phyloP scores from a whole-genome alignment of 2,329 filamentous ascomycete species.

The Davidsoniella australis region DNA sequence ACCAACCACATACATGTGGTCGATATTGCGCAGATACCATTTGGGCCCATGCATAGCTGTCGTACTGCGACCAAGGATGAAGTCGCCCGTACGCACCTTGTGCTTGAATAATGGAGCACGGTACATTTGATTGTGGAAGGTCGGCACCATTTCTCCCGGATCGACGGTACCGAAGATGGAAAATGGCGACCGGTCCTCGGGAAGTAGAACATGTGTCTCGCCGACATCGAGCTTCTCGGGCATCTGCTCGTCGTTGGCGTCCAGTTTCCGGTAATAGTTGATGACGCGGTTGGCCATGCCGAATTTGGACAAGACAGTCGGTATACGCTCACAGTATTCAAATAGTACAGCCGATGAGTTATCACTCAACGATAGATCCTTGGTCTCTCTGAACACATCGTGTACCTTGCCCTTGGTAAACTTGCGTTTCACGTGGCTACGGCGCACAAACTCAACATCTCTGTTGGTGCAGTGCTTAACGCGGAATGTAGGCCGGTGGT shows the following conservation, averaged over 20 bases:
- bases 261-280: conserved; percentile 87
- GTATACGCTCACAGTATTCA: conserved; percentile 90
- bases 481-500: conserved; percentile 64
- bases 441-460: conserved; percentile 54
- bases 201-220: conserved; percentile 72
- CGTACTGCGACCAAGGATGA: conserved; percentile 66
- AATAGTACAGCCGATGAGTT: conserved; percentile 78
- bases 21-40: conserved; percentile 77
- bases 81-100: conserved; percentile 59
- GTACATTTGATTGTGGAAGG: conserved; percentile 90
- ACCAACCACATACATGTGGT: conserved; percentile 79
- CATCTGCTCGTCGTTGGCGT: conserved; percentile 51
- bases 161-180: conserved; percentile 88
- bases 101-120: conserved; percentile 88
- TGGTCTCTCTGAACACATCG: conserved; percentile 62
- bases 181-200: conserved; percentile 91
- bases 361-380: conserved; percentile 71
- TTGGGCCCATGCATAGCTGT: conserved; percentile 61
- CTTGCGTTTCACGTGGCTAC: conserved; percentile 62
- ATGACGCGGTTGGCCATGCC: conserved; percentile 93
- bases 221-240: conserved; percentile 72
- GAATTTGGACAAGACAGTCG: conserved; percentile 83
- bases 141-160: conserved; percentile 74
- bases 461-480: conserved; percentile 52
- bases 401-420: conserved; percentile 64